Conservation (phyloP, 78 protist species). For the Speleostelium caveatum region DNA sequence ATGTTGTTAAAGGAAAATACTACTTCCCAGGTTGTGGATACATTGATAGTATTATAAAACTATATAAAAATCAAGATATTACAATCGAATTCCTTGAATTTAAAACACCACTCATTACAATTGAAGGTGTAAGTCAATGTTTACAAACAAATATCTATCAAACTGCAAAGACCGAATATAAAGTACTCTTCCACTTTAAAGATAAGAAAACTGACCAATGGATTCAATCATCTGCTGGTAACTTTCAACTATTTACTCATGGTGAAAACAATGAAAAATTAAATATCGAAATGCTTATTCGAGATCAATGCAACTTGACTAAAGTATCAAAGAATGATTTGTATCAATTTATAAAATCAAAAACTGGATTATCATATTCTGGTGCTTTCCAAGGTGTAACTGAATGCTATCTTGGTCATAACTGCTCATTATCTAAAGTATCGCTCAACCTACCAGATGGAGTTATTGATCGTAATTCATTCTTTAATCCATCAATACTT, state of each 20-base stretch:
- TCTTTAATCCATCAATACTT: conserved; percentile 23
- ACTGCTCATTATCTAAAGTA: neutral
- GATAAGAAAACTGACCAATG: conserved; percentile 31
- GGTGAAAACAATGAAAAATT: neutral
- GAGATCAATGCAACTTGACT: conserved; percentile 15
- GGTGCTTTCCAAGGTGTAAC: conserved; percentile 28
- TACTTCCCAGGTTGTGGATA: conserved; percentile 20
- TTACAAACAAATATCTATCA: conserved; percentile 20
- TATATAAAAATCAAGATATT: conserved; percentile 10
- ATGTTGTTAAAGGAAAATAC: conserved; percentile 3
- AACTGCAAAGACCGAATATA: conserved; percentile 9
- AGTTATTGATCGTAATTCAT: neutral
- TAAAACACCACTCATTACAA: conserved; percentile 39
- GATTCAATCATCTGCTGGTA: conserved; percentile 21
- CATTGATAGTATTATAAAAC: conserved; percentile 2
- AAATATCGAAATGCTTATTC: neutral
- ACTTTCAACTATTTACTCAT: neutral
- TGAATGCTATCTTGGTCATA: conserved; percentile 2
- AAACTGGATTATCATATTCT: conserved; percentile 35
- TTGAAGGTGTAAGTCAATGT: conserved; percentile 15
- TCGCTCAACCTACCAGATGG: neutral
- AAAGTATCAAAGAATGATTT: conserved; percentile 24
- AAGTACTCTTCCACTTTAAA: conserved; percentile 26
- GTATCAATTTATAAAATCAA: neutral
- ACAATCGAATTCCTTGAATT: conserved; percentile 12